These are phyloP conservation scores for Hericium erinaceus DNA, from an alignment of 768 basidiomycete genomes.

Conservation along the genomic window DNA sequence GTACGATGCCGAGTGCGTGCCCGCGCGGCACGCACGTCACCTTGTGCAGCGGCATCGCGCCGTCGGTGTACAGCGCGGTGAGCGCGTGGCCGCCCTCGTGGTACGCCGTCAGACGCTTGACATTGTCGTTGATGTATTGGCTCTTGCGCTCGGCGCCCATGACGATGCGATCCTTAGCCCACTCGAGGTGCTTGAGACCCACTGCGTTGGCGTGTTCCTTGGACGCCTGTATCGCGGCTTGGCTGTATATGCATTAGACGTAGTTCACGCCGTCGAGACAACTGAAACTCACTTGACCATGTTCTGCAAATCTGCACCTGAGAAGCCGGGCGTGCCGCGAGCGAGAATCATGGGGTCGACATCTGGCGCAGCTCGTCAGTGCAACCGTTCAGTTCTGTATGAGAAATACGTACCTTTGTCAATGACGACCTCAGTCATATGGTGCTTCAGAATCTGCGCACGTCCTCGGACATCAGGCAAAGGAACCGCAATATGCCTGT, in stretches of 20 bases:
- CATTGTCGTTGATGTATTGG: constrained; percentile 79
- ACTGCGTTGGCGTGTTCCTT: constrained; percentile 74
- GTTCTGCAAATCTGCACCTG: constrained; percentile 94
- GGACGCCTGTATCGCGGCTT: constrained; percentile 93
- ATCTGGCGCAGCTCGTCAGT: constrained; percentile 29
- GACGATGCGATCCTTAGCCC: constrained; percentile 97
- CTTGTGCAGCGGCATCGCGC: constrained; percentile 95
- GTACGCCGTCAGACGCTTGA: constrained; percentile 87
- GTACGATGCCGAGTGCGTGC: constrained; percentile 79
- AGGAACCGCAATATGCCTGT: constrained; percentile 85
- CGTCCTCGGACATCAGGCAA: constrained; percentile 93
- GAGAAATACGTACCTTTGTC: constrained; percentile 35
- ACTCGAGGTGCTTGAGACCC: constrained; percentile 80
- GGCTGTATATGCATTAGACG: constrained; percentile 26
- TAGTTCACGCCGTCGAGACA: not conserved
- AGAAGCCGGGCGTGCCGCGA: constrained; percentile 91
- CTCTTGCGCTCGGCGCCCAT: constrained; percentile 96
- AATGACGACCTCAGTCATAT: constrained; percentile 73
- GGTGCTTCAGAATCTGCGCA: constrained; percentile 86
- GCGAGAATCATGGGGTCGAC: constrained; percentile 86
- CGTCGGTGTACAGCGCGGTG: constrained; percentile 89
- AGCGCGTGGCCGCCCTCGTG: constrained; percentile 97
- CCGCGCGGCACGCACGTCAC: constrained; percentile 97
- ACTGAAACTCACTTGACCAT: constrained; percentile 75
- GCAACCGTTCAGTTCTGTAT: not conserved